Base-by-base conservation (phyloP, 2,329 filamentous ascomycete genomes). In the Cladosporium cucumerinum region DNA sequence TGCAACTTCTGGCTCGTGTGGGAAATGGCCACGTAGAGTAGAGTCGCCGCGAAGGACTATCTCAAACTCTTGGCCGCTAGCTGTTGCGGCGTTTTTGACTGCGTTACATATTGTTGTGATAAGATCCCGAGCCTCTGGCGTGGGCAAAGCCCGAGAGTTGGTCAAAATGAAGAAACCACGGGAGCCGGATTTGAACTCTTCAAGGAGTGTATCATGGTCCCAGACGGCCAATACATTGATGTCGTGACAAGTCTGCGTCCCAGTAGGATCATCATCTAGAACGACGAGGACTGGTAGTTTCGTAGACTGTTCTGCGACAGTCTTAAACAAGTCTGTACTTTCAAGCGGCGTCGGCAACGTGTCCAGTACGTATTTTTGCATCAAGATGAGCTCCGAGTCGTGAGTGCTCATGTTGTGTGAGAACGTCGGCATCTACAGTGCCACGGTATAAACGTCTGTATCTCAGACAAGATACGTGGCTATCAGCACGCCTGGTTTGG, bases 221-320 rank as follows among this genome's bases (percentile, higher is more conserved):
- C 84, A 87, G 5, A 82, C 81, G 0, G 83, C 84, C 23, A 87
- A 76, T 1, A 87, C 83, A 58, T 78, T 74, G 66, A 87, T 82
- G 68, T 83, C 80, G 72, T 86, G 83, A 72, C 84, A 86, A n/a
- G 85, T 87, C 70, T 87, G 85, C 0, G 84, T 87, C n/a, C 84
- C 84, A 0, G 85, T 87, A 26, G 57, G 63, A 26, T 65, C 57
- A 14, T 65, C 57, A 25, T 65, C 63, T 12, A 65, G 57, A 14
- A 55, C 63, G 8, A 65, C 63, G 5, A 65, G 57, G 8, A 65
- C 30, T 11, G 63, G 63, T 16, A 65, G 12, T 28, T 36, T 26
- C 12, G 23, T 36, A 5, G 55, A 58, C 26, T 28, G 55, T 18
- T 36, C 23, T 28, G 36, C 55, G n/a, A 58, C 36, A 28, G 36